These are phyloP conservation scores for Candida orba DNA, from an alignment of 805 yeast genomes.

Conservation along the genomic window DNA sequence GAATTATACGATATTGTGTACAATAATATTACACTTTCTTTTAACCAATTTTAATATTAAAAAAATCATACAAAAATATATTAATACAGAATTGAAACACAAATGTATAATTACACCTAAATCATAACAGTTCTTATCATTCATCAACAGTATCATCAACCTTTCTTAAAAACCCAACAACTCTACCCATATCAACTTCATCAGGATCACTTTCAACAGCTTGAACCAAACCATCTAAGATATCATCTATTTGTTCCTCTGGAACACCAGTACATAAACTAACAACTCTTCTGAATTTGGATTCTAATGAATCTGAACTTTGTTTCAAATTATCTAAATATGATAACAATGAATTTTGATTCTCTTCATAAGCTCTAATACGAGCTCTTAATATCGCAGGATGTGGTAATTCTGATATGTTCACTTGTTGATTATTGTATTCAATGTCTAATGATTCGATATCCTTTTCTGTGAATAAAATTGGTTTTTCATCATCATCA, in stretches of 20 bases:
- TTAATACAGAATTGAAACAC: not conserved
- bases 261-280: constrained; percentile 86
- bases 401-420: constrained; percentile 26
- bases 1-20: no score
- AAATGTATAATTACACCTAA: no score
- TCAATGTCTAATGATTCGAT: constrained; percentile 7
- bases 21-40: no score
- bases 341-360: constrained; percentile 48
- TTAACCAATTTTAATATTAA: no score
- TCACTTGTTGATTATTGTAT: constrained; percentile 16
- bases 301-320: constrained; percentile 51
- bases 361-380: constrained; percentile 68
- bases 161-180: constrained; percentile 46
- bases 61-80: not conserved
- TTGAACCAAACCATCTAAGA: constrained; percentile 76
- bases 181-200: constrained; percentile 51
- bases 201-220: constrained; percentile 87
- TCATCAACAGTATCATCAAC: constrained; percentile 29
- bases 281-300: constrained; percentile 81
- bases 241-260: constrained; percentile 67
- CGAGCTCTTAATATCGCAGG: constrained; percentile 59
- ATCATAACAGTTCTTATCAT: not conserved
- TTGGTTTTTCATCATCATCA: constrained; percentile 2
- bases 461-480: constrained; percentile 4
- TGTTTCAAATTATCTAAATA: constrained; percentile 47